Percentiles rank a stretch among this genome's conserved stretches.
Evolutionary conservation across 2,329 filamentous ascomycete species (phyloP).

Genomic region (Aureobasidium sp.): DNA sequence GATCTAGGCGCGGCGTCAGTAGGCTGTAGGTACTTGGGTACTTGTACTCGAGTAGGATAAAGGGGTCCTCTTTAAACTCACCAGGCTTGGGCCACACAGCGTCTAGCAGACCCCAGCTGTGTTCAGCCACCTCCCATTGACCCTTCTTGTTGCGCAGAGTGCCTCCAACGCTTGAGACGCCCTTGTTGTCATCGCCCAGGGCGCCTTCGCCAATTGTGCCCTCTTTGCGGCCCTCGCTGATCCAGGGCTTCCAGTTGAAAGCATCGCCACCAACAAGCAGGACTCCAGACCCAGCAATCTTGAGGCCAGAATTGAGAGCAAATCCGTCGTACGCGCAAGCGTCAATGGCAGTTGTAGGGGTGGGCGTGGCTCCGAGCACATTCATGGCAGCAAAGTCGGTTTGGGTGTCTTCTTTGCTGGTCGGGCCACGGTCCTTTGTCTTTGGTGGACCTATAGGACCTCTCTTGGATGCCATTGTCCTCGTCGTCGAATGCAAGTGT

Average conservation of each 20-base stretch:
- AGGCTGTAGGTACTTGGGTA: no score
- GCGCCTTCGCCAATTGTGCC: slow-evolving; percentile 30
- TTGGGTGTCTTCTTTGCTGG: slow-evolving; percentile 52
- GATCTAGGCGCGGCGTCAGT: slow-evolving; percentile 47
- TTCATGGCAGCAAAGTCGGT: slow-evolving; percentile 70
- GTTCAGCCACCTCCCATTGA: slow-evolving; percentile 66
- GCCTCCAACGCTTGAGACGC: slow-evolving; percentile 27
- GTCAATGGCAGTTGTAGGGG: slow-evolving; percentile 76
- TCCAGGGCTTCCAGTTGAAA: slow-evolving; percentile 83
- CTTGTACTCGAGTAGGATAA: neutral
- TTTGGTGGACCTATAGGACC: slow-evolving; percentile 27
- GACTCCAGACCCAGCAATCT: slow-evolving; percentile 60
- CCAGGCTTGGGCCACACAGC: slow-evolving; percentile 83
- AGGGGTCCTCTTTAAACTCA: slow-evolving; percentile 35
- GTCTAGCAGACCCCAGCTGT: slow-evolving; percentile 66
- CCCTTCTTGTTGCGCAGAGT: slow-evolving; percentile 64
- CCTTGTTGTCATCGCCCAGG: slow-evolving; percentile 26
- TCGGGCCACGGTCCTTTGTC: slow-evolving; percentile 50
- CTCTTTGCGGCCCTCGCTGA: slow-evolving; percentile 31
- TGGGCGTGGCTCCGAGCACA: slow-evolving; percentile 65
- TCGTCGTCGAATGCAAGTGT: neutral
- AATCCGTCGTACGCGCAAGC: slow-evolving; percentile 78
- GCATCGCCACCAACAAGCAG: slow-evolving; percentile 79
- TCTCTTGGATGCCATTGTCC: neutral
- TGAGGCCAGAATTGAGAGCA: slow-evolving; percentile 71